These are phyloP conservation scores for Periconia sp. DNA, from an alignment of 2,329 filamentous ascomycete species.

Conservation along the genomic window DNA sequence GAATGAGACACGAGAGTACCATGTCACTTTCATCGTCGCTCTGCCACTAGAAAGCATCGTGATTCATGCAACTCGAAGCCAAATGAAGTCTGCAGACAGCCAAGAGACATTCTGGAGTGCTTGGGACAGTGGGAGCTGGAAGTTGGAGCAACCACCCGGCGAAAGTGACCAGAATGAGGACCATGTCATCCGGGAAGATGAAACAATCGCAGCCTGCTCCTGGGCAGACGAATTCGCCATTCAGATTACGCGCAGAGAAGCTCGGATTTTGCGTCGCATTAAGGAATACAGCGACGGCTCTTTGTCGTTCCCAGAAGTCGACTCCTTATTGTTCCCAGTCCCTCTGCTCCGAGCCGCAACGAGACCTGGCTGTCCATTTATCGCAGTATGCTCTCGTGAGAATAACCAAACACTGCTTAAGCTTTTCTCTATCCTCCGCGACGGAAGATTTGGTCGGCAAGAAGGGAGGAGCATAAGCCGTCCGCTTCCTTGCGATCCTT, in stretches of 20 bases:
- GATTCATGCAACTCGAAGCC: slow-evolving; percentile 32
- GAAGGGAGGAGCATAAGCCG: slow-evolving; percentile 11
- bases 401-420: slow-evolving; percentile 27
- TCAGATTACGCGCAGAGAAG: slow-evolving; percentile 37
- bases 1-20: slow-evolving; percentile 32
- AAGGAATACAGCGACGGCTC: slow-evolving; percentile 20
- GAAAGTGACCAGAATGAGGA: slow-evolving; percentile 27
- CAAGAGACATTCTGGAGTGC: slow-evolving; percentile 12
- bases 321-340: slow-evolving; percentile 21
- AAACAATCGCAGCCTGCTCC: slow-evolving; percentile 38
- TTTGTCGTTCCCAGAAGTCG: slow-evolving; percentile 23
- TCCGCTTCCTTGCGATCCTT: slow-evolving; percentile 33
- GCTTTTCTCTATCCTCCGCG: slow-evolving; percentile 20
- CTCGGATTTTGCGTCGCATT: slow-evolving; percentile 29
- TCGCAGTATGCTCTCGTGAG: slow-evolving; percentile 29
- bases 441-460: slow-evolving; percentile 20
- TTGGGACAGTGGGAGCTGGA: slow-evolving; percentile 21
- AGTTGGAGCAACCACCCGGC: slow-evolving; percentile 23
- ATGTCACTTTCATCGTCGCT: slow-evolving; percentile 46
- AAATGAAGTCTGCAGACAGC: slow-evolving; percentile 20
- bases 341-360: slow-evolving; percentile 29
- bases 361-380: slow-evolving; percentile 17
- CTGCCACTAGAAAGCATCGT: slow-evolving; percentile 38
- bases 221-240: slow-evolving; percentile 28
- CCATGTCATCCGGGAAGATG: slow-evolving; percentile 33